Percentiles rank a stretch among this genome's conserved stretches.
phyloP scores from a whole-genome alignment of 2,329 filamentous ascomycete species.

The Ceratocystis lukuohia region DNA sequence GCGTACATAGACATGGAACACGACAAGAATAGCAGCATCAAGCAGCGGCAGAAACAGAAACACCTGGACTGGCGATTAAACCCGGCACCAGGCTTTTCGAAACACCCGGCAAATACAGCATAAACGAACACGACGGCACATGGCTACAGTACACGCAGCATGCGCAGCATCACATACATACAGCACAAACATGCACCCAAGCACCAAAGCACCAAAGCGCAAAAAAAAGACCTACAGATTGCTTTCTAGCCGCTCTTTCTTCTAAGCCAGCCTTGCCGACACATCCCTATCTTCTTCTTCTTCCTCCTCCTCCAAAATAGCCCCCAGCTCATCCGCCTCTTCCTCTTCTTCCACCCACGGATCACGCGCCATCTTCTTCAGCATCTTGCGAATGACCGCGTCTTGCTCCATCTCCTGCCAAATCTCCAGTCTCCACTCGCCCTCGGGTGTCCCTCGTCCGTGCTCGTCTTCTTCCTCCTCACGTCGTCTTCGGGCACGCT shows the following conservation, averaged over 20 bases:
- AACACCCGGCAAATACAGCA: background rate
- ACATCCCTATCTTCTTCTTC: slow-evolving; percentile 8
- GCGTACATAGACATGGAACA: background rate
- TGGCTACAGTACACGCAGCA: too few species aligned
- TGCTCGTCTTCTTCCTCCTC: slow-evolving; percentile 16
- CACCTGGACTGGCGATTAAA: background rate
- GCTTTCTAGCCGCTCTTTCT: too few species aligned
- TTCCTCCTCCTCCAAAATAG: slow-evolving; percentile 13
- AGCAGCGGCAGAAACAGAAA: background rate
- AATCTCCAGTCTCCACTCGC: slow-evolving; percentile 39
- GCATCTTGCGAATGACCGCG: slow-evolving; percentile 30
- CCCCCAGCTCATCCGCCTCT: slow-evolving; percentile 1
- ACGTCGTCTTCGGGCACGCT: slow-evolving; percentile 13
- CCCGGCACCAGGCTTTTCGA: background rate
- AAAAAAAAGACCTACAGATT: too few species aligned
- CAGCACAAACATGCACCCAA: too few species aligned
- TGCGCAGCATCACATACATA: background rate
- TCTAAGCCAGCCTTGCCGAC: slow-evolving; percentile 6
- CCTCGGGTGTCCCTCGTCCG: slow-evolving; percentile 13
- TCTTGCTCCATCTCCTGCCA: slow-evolving; percentile 48
- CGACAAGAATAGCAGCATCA: background rate
- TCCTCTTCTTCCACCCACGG: slow-evolving; percentile 14
- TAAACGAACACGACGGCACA: background rate
- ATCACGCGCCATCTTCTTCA: slow-evolving; percentile 31
- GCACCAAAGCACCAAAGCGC: too few species aligned